Conservation (phyloP, 2,329 filamentous ascomycete species). For the Penicillium sp. region DNA sequence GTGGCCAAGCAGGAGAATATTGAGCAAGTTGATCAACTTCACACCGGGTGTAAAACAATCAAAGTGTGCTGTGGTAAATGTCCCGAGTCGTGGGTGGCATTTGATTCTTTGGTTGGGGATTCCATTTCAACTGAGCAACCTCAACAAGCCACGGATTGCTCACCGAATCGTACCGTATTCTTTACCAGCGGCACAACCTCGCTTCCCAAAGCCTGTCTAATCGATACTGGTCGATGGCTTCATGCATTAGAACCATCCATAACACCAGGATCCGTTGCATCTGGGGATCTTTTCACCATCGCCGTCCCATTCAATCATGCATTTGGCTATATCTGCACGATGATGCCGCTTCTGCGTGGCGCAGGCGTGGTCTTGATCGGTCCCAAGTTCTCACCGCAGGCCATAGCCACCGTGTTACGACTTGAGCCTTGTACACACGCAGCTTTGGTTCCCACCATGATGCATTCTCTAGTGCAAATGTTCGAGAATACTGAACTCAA, state of each 20-base stretch:
- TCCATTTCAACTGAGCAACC: neutral
- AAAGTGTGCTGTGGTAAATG: neutral
- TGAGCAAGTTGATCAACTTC: neutral
- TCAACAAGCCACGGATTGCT: neutral
- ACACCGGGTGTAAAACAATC: neutral
- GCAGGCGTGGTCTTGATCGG: neutral
- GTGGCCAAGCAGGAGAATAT: neutral
- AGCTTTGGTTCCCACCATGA: neutral
- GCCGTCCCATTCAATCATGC: neutral
- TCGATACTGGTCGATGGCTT: neutral
- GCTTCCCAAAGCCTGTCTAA: neutral
- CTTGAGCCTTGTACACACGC: neutral
- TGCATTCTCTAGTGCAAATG: neutral
- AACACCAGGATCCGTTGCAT: neutral
- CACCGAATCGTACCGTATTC: neutral
- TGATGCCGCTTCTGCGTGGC: neutral
- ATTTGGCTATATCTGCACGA: neutral
- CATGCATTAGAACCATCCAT: neutral
- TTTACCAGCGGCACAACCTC: conserved; percentile 1
- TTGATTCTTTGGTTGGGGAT: neutral
- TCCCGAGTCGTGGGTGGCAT: neutral
- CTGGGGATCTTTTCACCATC: neutral
- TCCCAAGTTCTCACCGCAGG: neutral
- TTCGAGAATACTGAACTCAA: neutral
- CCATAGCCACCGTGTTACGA: neutral